Evolutionary conservation across 345 rosid species (phyloP).

Genomic region (Gossypium sturtianum): DNA sequence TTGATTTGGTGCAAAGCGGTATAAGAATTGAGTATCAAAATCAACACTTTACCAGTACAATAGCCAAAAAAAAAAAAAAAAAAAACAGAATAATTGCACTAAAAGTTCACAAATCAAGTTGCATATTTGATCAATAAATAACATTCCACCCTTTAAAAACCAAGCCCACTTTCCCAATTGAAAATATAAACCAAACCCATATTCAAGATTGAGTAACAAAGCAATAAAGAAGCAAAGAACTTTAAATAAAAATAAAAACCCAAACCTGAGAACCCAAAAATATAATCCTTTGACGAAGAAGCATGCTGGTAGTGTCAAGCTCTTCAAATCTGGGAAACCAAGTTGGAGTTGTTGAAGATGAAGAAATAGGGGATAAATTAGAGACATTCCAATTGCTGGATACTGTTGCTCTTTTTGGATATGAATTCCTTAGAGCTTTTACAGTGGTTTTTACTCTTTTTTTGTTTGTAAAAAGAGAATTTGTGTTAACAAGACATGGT

Average conservation of each 20-base stretch:
- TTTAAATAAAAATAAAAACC: neutral
- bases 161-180: neutral
- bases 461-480: constrained; percentile 17
- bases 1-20: no score
- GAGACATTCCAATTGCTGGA: constrained; percentile 68
- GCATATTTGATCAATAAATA: no score
- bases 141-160: neutral
- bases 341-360: constrained; percentile 35
- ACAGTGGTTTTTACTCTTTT: constrained; percentile 17
- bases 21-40: no score
- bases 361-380: constrained; percentile 8
- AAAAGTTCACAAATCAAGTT: no score
- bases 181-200: neutral
- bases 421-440: constrained; percentile 34
- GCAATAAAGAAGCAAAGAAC: neutral
- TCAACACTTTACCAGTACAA: no score
- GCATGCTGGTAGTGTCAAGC: constrained; percentile 80
- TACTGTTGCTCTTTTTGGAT: constrained; percentile 34
- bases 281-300: constrained; percentile 87
- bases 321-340: constrained; percentile 75
- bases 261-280: constrained; percentile 51
- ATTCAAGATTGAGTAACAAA: neutral
- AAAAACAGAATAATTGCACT: no score
- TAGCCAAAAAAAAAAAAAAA: neutral
- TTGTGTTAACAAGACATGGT: constrained; percentile 17